Conservation (phyloP, 139 green algal genomes). For the Chlamydomonas sphaeroides region DNA sequence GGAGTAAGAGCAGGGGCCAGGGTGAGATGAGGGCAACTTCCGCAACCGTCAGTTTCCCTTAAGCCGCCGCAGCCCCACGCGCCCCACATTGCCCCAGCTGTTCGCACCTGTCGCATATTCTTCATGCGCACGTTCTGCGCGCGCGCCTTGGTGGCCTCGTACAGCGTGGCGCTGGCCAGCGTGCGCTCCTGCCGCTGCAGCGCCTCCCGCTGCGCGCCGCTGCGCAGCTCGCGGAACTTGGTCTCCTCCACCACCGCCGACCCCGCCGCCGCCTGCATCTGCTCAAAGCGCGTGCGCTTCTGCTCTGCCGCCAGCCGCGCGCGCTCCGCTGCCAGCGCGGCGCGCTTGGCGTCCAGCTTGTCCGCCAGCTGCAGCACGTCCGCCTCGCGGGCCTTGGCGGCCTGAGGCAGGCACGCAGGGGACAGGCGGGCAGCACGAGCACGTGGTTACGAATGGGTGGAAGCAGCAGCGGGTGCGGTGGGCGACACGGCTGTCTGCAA, state of each 20-base stretch:
- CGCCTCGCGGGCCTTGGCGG: constrained; percentile 41
- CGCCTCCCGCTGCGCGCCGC: constrained; percentile 49
- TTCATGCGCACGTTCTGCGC: constrained; percentile 70
- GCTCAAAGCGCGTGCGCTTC: constrained; percentile 64
- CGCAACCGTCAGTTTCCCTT: no score
- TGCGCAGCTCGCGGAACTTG: constrained; percentile 58
- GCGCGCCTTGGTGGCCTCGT: constrained; percentile 60
- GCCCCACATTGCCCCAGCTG: no score
- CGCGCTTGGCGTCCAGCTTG: constrained; percentile 61
- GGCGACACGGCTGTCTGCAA: no score
- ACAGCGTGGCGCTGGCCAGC: constrained; percentile 37
- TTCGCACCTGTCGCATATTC: constrained; percentile 63
- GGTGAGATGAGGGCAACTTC: no score
- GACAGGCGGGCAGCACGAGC: background rate
- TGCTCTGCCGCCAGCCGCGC: constrained; percentile 60
- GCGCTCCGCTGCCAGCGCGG: constrained; percentile 53
- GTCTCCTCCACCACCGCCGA: constrained; percentile 54
- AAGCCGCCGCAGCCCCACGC: no score
- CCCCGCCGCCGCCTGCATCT: constrained; percentile 66
- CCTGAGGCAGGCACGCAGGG: background rate
- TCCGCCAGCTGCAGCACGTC: constrained; percentile 56
- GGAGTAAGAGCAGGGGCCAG: background rate
- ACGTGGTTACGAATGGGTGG: no score
- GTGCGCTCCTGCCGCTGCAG: constrained; percentile 37
- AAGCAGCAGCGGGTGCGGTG: no score